phyloP scores from a whole-genome alignment of 495 filamentous ascomycete species.

The Chlorociboria aeruginascens region DNA sequence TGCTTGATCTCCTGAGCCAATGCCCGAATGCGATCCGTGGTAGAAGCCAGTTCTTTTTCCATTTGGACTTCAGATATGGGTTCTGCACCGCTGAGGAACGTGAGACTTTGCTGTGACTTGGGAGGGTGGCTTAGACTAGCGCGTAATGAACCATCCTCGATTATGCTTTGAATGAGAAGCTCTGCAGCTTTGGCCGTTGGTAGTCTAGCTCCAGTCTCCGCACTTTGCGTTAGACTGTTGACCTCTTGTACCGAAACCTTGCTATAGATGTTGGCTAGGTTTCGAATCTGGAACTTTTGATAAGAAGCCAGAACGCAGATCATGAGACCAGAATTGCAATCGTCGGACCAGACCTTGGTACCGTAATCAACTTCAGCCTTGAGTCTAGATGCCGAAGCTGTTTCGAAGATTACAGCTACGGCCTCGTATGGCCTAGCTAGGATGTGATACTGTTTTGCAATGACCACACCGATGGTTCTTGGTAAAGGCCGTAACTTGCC shows the following conservation, averaged over 20 bases:
- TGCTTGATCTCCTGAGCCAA: conserved; percentile 30
- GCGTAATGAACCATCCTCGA: conserved; percentile 40
- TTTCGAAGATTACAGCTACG: conserved; percentile 56
- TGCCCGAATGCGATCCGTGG: conserved; percentile 31
- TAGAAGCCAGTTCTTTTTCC: conserved; percentile 26
- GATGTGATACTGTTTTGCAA: conserved; percentile 44
- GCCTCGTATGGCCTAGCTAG: conserved; percentile 59
- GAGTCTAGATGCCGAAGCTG: conserved; percentile 41
- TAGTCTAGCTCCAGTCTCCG: conserved; percentile 36
- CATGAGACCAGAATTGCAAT: conserved; percentile 34
- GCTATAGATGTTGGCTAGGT: conserved; percentile 32
- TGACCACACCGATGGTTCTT: conserved; percentile 25
- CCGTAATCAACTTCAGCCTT: conserved; percentile 45
- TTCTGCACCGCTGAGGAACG: conserved; percentile 24
- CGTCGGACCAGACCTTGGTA: conserved; percentile 45
- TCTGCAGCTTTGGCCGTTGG: conserved; percentile 33
- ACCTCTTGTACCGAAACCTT: conserved; percentile 41
- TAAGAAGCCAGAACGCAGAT: conserved; percentile 35
- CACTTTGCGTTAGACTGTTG: conserved; percentile 33
- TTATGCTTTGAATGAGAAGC: conserved; percentile 39
- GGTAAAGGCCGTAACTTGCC: conserved; percentile 46
- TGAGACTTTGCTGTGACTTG: conserved; percentile 24
- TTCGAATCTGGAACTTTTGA: conserved; percentile 37
- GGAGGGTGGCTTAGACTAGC: conserved; percentile 39
- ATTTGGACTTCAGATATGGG: conserved; percentile 35